Conservation (phyloP, 495 filamentous ascomycete genomes). For the Hypomontagnella monticulosa region DNA sequence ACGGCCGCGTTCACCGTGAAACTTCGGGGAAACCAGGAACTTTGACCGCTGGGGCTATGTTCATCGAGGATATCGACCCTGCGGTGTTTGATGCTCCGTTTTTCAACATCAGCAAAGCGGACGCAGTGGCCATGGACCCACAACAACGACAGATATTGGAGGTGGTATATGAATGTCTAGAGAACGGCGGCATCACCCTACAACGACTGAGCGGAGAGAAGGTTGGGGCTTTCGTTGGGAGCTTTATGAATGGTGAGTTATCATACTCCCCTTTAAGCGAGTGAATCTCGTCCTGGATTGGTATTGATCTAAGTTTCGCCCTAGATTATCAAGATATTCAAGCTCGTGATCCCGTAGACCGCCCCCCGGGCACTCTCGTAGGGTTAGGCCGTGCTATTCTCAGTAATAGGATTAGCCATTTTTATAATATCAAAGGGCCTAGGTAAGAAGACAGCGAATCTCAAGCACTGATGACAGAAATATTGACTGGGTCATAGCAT, state of each 20-base stretch:
- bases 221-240: constrained; percentile 57
- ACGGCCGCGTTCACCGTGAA: constrained; percentile 49
- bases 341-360: constrained; percentile 19
- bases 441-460: constrained; percentile 2
- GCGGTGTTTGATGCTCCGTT: constrained; percentile 81
- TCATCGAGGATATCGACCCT: constrained; percentile 58
- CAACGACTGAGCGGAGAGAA: constrained; percentile 73
- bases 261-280: too few relatives aligned
- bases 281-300: too few relatives aligned
- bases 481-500: not conserved
- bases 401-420: constrained; percentile 37
- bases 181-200: constrained; percentile 81
- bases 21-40: constrained; percentile 75
- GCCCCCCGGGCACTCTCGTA: not conserved
- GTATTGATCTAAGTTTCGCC: constrained; percentile 61
- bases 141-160: constrained; percentile 80
- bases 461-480: too few relatives aligned
- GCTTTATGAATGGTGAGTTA: constrained; percentile 70
- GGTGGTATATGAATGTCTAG: constrained; percentile 82
- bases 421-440: constrained; percentile 26
- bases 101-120: constrained; percentile 68
- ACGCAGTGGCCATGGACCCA: constrained; percentile 60
- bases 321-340: constrained; percentile 68
- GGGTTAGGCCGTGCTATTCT: constrained; percentile 23
- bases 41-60: constrained; percentile 47